A percentile compares a stretch with the other conserved stretches of the same genome.
These are phyloP conservation scores for Hygrocybe coccinea DNA, from an alignment of 768 basidiomycete species.

Conservation along the genomic window DNA sequence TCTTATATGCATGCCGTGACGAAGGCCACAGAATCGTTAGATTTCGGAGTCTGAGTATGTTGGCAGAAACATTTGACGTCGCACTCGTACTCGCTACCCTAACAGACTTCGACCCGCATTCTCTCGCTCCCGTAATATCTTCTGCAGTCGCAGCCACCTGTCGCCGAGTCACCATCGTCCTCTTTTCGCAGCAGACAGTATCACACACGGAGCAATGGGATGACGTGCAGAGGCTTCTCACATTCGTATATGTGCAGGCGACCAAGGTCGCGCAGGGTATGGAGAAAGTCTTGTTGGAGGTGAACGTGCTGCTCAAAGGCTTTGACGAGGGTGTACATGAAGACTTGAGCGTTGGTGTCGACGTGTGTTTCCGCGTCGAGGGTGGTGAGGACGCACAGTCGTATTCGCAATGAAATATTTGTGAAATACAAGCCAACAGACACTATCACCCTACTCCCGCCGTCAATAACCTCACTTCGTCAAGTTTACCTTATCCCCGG, in stretches of 20 bases:
- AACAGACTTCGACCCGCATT: slow-evolving; percentile 48
- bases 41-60: background rate
- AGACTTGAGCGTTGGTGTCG: slow-evolving; percentile 39
- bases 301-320: slow-evolving; percentile 73
- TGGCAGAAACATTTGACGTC: background rate
- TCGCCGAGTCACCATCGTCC: slow-evolving; percentile 53
- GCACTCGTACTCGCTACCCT: slow-evolving; percentile 41
- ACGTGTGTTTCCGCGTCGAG: slow-evolving; percentile 46
- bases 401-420: background rate
- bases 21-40: too few species aligned
- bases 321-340: slow-evolving; percentile 42
- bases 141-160: slow-evolving; percentile 45
- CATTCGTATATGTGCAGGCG: slow-evolving; percentile 82
- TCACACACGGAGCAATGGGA: slow-evolving; percentile 55
- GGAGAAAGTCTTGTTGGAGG: slow-evolving; percentile 66
- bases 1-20: too few species aligned
- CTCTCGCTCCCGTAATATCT: slow-evolving; percentile 51
- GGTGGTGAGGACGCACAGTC: slow-evolving; percentile 36
- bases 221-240: slow-evolving; percentile 69
- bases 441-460: slow-evolving; percentile 40
- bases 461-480: slow-evolving; percentile 36
- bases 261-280: slow-evolving; percentile 64
- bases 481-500: slow-evolving; percentile 34
- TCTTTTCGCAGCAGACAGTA: slow-evolving; percentile 45
- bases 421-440: slow-evolving; percentile 24